Conservation (phyloP, 768 basidiomycete species). For the Paxillus involutus region DNA sequence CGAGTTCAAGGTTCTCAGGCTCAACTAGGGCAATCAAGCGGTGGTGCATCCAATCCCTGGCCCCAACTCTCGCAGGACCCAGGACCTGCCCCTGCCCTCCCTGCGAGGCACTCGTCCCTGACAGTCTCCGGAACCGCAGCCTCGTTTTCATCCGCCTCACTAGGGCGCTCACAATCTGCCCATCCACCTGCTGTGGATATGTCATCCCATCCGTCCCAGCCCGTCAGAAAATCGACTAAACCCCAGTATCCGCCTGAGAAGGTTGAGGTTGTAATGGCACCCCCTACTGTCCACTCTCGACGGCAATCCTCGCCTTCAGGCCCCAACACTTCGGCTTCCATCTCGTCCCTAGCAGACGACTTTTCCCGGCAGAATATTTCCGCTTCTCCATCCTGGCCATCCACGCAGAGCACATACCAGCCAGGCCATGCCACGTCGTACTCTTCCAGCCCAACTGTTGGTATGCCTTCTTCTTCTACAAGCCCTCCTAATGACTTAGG, state of each 20-base stretch:
- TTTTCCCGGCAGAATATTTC: slow-evolving; percentile 40
- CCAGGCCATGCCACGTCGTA: slow-evolving; percentile 11
- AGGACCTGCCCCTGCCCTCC: slow-evolving; percentile 11
- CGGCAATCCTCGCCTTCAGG: slow-evolving; percentile 2
- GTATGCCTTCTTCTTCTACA: slow-evolving; percentile 20
- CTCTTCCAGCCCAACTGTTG: slow-evolving; percentile 41
- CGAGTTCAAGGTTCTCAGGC: background rate
- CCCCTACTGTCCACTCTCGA: background rate
- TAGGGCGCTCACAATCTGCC: background rate
- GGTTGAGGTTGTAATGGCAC: background rate
- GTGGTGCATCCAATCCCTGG: background rate
- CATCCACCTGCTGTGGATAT: slow-evolving; percentile 12
- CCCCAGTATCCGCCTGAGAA: background rate
- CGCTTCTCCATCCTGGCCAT: slow-evolving; percentile 12
- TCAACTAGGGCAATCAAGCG: background rate
- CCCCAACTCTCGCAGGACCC: background rate
- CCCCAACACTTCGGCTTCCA: slow-evolving; percentile 9
- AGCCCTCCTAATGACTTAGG: slow-evolving; percentile 5
- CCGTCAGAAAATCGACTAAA: background rate
- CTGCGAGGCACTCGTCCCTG: slow-evolving; percentile 8
- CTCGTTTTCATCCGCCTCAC: background rate
- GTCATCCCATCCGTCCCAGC: slow-evolving; percentile 7
- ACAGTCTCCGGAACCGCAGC: background rate
- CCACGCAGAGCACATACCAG: background rate
- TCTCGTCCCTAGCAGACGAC: slow-evolving; percentile 35